These are phyloP conservation scores for Ophiorrhiza pumila DNA, from an alignment of 257 asterid species.

Conservation along the genomic window DNA sequence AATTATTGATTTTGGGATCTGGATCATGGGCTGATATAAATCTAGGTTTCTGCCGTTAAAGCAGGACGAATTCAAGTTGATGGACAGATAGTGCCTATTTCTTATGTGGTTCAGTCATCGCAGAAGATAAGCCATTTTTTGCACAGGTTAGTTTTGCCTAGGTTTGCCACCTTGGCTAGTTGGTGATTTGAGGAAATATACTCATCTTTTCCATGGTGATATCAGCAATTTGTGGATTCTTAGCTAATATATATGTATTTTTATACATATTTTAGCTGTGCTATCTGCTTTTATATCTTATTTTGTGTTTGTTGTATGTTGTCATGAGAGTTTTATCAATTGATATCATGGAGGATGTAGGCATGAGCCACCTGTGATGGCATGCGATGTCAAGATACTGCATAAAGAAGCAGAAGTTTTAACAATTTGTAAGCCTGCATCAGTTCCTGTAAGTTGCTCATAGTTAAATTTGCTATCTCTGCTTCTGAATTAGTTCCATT, in stretches of 20 bases:
- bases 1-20: conserved; percentile 6
- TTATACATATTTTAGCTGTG: not conserved
- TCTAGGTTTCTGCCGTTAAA: conserved; percentile 82
- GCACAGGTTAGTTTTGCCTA: conserved; percentile 57
- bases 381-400: conserved; percentile 69
- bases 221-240: not conserved
- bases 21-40: conserved; percentile 8
- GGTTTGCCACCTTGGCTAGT: not conserved
- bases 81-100: conserved; percentile 64
- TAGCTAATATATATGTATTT: not conserved
- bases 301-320: conserved; percentile 8
- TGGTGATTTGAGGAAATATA: not conserved
- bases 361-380: conserved; percentile 99
- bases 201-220: not conserved
- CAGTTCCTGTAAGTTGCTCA: conserved; percentile 81
- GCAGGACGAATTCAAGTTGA: conserved; percentile 90
- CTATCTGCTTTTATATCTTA: not conserved
- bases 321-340: conserved; percentile 29
- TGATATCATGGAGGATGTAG: conserved; percentile 67
- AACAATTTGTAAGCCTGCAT: conserved; percentile 88
- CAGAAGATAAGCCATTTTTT: conserved; percentile 92
- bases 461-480: not conserved
- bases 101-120: conserved; percentile 65
- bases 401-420: conserved; percentile 69
- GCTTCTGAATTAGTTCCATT: not conserved